Evolutionary conservation across 345 rosid genomes (phyloP).

Genomic region (Cardamine resedifolia): DNA sequence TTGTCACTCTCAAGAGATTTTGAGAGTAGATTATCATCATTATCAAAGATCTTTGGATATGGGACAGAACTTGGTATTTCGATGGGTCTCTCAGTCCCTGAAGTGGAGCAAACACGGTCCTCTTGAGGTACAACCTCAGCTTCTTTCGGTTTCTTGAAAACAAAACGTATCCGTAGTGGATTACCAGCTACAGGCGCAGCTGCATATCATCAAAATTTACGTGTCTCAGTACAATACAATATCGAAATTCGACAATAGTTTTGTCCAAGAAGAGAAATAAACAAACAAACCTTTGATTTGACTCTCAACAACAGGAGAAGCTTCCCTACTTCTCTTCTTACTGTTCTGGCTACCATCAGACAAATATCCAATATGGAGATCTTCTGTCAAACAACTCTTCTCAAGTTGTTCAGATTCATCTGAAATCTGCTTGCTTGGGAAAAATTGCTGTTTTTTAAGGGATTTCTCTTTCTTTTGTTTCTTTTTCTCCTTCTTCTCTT

Average conservation of each 20-base stretch:
- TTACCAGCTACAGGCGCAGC: constrained; percentile 45
- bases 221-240: not conserved
- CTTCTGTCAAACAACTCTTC: constrained; percentile 34
- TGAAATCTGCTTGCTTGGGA: constrained; percentile 5
- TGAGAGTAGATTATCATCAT: not conserved
- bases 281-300: constrained; percentile 40
- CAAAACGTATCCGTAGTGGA: constrained; percentile 48
- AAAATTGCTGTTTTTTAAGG: not conserved
- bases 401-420: constrained; percentile 37
- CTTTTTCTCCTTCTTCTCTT: constrained; percentile 39
- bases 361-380: constrained; percentile 33
- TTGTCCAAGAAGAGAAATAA: not conserved
- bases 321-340: constrained; percentile 44
- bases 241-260: not conserved
- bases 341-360: constrained; percentile 52
- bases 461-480: constrained; percentile 16
- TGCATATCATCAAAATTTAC: not conserved
- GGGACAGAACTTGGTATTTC: not conserved
- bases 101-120: constrained; percentile 39
- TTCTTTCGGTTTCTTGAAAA: constrained; percentile 39
- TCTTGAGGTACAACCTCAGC: constrained; percentile 8
- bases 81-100: constrained; percentile 10
- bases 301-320: constrained; percentile 28
- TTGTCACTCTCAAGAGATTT: not conserved
- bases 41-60: not conserved